phyloP scores from a whole-genome alignment of 176 grass and related monocot species.

The Triticum monococcum region DNA sequence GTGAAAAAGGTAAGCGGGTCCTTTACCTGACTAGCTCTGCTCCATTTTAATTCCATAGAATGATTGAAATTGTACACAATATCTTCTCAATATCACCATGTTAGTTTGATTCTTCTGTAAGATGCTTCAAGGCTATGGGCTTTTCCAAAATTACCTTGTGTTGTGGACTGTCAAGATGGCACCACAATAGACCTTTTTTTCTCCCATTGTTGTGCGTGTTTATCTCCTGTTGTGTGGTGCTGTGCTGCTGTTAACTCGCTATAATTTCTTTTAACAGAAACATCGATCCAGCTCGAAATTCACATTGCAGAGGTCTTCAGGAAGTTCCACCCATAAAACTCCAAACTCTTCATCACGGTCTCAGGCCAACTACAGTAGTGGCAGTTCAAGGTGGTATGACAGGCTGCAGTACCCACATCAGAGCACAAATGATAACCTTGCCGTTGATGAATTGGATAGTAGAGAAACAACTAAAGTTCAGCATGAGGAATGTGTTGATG shows the following conservation, averaged over 20 bases:
- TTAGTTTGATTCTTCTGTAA: background rate
- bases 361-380: conserved; percentile 35
- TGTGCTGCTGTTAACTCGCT: conserved; percentile 15
- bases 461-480: conserved; percentile 25
- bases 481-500: conserved; percentile 28
- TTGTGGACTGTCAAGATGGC: background rate
- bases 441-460: background rate
- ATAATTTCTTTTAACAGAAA: conserved; percentile 40
- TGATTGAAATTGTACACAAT: background rate
- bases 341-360: conserved; percentile 23
- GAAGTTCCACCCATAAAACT: conserved; percentile 42
- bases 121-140: conserved; percentile 7
- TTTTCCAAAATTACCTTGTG: background rate
- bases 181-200: background rate
- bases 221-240: background rate
- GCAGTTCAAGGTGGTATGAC: conserved; percentile 34
- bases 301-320: conserved; percentile 57
- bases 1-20: conserved; percentile 70
- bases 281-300: conserved; percentile 69
- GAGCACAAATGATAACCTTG: conserved; percentile 13
- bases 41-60: background rate
- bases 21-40: background rate
- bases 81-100: background rate
- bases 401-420: conserved; percentile 34
- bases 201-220: background rate